Evolutionary conservation across 768 basidiomycete genomes (phyloP).

Genomic region (Leccinum barrowsii): DNA sequence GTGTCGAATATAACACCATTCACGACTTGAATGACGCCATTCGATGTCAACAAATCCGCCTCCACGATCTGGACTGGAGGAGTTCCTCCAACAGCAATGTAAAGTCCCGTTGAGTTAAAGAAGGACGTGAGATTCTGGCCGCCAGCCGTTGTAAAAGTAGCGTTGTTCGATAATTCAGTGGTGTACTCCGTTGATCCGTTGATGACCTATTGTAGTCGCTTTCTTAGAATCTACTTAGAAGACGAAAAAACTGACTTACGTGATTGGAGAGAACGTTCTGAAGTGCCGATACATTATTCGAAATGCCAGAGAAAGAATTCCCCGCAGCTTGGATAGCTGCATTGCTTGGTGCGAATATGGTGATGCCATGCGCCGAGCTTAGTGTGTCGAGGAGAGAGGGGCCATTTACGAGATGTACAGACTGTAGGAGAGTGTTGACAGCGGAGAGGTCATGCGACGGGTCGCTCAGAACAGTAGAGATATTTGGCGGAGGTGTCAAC

Average conservation of each 20-base stretch:
- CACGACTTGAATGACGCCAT: conserved; percentile 69
- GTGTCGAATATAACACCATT: conserved; percentile 50
- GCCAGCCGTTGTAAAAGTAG: conserved; percentile 48
- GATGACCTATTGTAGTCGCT: conserved; percentile 42
- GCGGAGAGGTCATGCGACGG: conserved; percentile 40
- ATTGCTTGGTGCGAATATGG: conserved; percentile 64
- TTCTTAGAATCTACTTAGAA: not conserved
- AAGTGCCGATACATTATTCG: conserved; percentile 46
- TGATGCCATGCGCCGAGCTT: conserved; percentile 49
- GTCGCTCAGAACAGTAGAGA: conserved; percentile 39
- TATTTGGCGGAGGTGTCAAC: conserved; percentile 48
- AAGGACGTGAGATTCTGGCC: conserved; percentile 52
- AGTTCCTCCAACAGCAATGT: conserved; percentile 44
- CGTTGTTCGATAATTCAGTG: conserved; percentile 36
- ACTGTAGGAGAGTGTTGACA: conserved; percentile 13
- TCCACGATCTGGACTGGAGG: conserved; percentile 51
- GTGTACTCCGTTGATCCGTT: conserved; percentile 71
- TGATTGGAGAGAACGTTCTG: conserved; percentile 53
- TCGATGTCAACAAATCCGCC: conserved; percentile 56
- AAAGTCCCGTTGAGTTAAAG: conserved; percentile 56
- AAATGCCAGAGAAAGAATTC: conserved; percentile 30
- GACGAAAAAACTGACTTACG: conserved; percentile 33
- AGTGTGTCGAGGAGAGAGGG: conserved; percentile 23
- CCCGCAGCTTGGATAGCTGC: conserved; percentile 41
- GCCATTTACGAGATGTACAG: conserved; percentile 25